Evolutionary conservation across 352 stramenopile species (phyloP).

Genomic region (Aphanomyces cochlioides): DNA sequence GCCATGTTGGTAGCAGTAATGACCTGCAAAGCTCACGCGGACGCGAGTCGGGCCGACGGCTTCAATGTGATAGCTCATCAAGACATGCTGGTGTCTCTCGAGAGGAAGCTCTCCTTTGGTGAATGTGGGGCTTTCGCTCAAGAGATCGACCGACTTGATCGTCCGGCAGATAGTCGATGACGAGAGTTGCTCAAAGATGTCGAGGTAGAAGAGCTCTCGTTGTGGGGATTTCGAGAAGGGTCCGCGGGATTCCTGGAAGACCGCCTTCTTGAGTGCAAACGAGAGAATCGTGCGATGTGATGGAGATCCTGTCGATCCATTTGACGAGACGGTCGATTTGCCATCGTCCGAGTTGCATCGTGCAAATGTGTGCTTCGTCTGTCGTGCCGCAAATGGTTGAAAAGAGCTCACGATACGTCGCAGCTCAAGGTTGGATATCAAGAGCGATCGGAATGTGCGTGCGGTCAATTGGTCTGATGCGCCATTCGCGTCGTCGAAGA

Average conservation of each 20-base stretch:
- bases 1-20: conserved; percentile 19
- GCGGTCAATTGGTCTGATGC: not conserved
- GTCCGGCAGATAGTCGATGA: not conserved
- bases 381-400: too few species aligned
- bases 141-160: conserved; percentile 17
- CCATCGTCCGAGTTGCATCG: not conserved
- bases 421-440: not conserved
- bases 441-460: not conserved
- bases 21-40: conserved; percentile 20
- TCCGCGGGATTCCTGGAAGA: not conserved
- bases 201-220: conserved; percentile 16
- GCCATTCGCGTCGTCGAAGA: not conserved
- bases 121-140: not conserved
- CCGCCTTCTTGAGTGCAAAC: conserved; percentile 10
- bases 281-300: not conserved
- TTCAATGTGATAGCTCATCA: conserved; percentile 24
- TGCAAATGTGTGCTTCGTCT: not conserved
- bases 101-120: not conserved
- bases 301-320: not conserved
- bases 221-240: not conserved
- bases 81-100: conserved; percentile 2
- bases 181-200: conserved; percentile 11
- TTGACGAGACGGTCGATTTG: not conserved
- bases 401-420: not conserved
- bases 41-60: conserved; percentile 14